Evolutionary conservation across 371 early-diverging fungal species (phyloP), one percentile per base, ranked within the genome.

Genomic region (Sporodiniella umbellata): DNA sequence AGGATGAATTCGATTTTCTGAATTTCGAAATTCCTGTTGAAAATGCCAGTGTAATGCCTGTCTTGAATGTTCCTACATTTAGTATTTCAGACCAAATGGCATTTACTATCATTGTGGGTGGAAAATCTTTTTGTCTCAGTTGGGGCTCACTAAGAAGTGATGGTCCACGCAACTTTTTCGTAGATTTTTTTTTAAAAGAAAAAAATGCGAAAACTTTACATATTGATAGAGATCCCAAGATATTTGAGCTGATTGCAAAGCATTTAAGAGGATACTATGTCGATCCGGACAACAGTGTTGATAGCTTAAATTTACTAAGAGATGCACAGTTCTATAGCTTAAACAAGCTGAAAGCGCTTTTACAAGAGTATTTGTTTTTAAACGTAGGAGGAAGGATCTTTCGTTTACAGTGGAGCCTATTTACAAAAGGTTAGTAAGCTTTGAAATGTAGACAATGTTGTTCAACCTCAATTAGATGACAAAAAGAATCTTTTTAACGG

Each of bases 211-310:
- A 50, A 19, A 60, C 53, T 7, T 63, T 85, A 68, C 70, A 81
- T 51, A 64, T 85, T 53, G 80, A 85, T 49, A 67, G 83, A 26
- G 80, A 80, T 48, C 72, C 83, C 18, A 74, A 74, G 15, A 68
- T 68, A 2, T 85, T 85, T 64, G 66, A 69, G 25, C 55, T 75
- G 18, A 72, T 85, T 56, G 76, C 77, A 33, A 75, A 74, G 40
- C 79, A 83, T 62, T 61, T 85, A 47, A 73, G 81, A 40, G 85
- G 85, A 12, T 85, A 85, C 47, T 70, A 74, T 55, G 59, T 83
- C 24, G 64, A 65, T 19, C 75, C 82, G 1, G 55, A 43, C 19
- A 79, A 80, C 37, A 81, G 81, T 48, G 31, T 75, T 33, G 59
- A 72, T 23, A 58, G 69, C 26, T 75, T 78, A 49, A 71, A 71